Conservation (phyloP, 2,329 filamentous ascomycete genomes). For the Thielaviopsis populi region DNA sequence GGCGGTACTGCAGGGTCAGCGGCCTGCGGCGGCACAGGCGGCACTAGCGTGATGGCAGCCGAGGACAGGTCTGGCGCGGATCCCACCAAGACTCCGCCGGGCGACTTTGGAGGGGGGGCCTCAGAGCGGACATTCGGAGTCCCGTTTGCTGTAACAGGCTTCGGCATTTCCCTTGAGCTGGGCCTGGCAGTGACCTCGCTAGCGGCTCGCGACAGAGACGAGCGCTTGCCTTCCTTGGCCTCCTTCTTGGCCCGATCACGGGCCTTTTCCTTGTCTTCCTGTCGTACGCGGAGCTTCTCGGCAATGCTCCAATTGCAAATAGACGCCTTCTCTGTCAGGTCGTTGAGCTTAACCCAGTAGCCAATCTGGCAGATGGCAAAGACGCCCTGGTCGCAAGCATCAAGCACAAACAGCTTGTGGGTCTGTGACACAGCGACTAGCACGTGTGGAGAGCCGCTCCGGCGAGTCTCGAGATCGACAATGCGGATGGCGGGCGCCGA, state of each 20-base stretch:
- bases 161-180: neutral
- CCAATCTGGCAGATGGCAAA: slow-evolving; percentile 57
- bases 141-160: neutral
- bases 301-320: slow-evolving; percentile 26
- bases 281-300: slow-evolving; percentile 23
- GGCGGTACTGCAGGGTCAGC: neutral
- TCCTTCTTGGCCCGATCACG: slow-evolving; percentile 10
- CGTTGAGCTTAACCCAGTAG: slow-evolving; percentile 46
- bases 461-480: slow-evolving; percentile 47
- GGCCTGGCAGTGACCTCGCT: neutral
- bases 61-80: neutral
- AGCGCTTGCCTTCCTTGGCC: slow-evolving; percentile 1
- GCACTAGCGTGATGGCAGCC: neutral
- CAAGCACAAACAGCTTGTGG: slow-evolving; percentile 11
- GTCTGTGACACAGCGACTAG: slow-evolving; percentile 30
- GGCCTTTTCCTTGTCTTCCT: slow-evolving; percentile 18
- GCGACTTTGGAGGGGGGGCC: neutral
- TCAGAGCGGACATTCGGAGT: neutral
- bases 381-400: slow-evolving; percentile 28
- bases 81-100: neutral
- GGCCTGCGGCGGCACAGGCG: neutral
- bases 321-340: slow-evolving; percentile 36
- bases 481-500: slow-evolving; percentile 49
- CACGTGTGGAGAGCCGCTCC: slow-evolving; percentile 38
- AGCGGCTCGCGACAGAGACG: slow-evolving; percentile 5